Conservation (phyloP, 805 yeast species). For the Ogataea ramenticola region DNA sequence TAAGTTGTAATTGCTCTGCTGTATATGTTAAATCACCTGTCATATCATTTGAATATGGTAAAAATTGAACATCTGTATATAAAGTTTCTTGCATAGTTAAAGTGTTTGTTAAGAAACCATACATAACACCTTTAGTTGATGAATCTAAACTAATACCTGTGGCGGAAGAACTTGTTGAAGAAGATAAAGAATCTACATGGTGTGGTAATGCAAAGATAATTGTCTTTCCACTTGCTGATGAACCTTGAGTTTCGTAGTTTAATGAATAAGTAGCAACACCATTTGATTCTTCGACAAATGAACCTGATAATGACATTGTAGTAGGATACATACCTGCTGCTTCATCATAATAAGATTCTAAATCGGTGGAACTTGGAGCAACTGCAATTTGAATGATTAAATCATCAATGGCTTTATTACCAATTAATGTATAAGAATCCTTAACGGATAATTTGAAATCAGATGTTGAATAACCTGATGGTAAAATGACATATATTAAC, state of each 20-base stretch:
- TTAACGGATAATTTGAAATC: slow-evolving; percentile 25
- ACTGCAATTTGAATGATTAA: slow-evolving; percentile 42
- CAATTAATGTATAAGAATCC: slow-evolving; percentile 30
- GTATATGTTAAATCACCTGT: slow-evolving; percentile 28
- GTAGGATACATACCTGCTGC: slow-evolving; percentile 64
- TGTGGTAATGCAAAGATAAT: slow-evolving; percentile 49
- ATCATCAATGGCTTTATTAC: slow-evolving; percentile 30
- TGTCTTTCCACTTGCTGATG: slow-evolving; percentile 37
- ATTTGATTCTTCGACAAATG: slow-evolving; percentile 29
- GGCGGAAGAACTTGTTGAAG: slow-evolving; percentile 26
- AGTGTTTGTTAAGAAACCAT: slow-evolving; percentile 33
- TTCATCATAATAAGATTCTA: slow-evolving; percentile 44
- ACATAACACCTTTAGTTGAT: slow-evolving; percentile 45
- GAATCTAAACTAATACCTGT: slow-evolving; percentile 40
- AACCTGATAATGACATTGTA: slow-evolving; percentile 39
- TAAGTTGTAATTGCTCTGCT: slow-evolving; percentile 32
- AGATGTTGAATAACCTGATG: slow-evolving; percentile 16
- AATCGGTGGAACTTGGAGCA: slow-evolving; percentile 27
- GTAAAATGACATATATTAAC: slow-evolving; percentile 43
- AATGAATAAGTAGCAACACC: slow-evolving; percentile 31
- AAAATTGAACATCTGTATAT: slow-evolving; percentile 31
- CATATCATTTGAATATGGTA: slow-evolving; percentile 6
- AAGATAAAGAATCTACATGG: slow-evolving; percentile 29
- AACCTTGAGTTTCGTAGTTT: slow-evolving; percentile 42
- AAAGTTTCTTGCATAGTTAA: slow-evolving; percentile 33